Conservation (phyloP, 306 rosid species). For the Prunus armeniaca region DNA sequence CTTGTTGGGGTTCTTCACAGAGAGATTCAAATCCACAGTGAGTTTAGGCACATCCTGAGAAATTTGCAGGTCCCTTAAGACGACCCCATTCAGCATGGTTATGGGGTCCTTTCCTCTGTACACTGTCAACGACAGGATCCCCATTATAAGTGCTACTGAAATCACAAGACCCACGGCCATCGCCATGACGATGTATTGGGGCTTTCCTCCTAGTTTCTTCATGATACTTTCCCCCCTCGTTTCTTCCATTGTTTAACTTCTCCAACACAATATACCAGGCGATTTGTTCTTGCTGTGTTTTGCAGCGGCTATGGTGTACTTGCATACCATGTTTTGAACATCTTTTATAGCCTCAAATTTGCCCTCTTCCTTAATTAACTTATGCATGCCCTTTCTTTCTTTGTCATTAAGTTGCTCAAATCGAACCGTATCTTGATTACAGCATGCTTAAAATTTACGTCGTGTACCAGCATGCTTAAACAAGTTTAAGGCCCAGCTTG, state of each 20-base stretch:
- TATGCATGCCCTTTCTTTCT: neutral
- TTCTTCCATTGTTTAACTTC: too few species aligned
- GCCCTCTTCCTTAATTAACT: neutral
- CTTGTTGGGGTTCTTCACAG: neutral
- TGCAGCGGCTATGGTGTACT: neutral
- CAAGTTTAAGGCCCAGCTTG: neutral
- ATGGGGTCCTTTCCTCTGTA: neutral
- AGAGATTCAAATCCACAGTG: neutral
- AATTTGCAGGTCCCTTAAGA: neutral
- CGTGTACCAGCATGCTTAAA: neutral
- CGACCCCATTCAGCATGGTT: neutral
- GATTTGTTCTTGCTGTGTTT: neutral
- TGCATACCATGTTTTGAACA: neutral
- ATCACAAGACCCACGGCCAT: neutral
- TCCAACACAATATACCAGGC: too few species aligned
- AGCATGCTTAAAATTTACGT: neutral
- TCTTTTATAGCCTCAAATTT: neutral
- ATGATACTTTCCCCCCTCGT: too few species aligned
- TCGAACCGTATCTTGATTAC: neutral
- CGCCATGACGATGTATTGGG: neutral
- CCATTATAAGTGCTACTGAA: neutral
- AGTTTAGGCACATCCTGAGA: neutral
- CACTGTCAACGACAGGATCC: neutral
- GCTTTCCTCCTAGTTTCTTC: neutral
- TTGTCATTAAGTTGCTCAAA: neutral